Conservation (phyloP, 345 rosid species). For the Eutrema japonicum region DNA sequence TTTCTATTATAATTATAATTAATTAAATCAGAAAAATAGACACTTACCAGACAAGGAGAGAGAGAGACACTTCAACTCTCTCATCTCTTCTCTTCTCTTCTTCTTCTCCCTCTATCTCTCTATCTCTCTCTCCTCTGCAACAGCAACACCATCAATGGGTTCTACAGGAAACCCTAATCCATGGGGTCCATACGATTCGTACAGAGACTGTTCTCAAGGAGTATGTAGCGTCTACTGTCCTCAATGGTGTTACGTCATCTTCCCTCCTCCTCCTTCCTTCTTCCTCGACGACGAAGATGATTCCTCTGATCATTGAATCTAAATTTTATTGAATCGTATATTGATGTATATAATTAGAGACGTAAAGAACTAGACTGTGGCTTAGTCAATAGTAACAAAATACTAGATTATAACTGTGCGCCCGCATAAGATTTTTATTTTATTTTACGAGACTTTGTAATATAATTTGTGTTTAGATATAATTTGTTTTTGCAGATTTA, state of each 20-base stretch:
- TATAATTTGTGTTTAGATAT: too few relatives aligned
- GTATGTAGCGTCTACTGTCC: constrained; percentile 85
- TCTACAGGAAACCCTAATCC: constrained; percentile 44
- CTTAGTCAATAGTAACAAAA: too few relatives aligned
- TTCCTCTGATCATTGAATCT: constrained; percentile 2
- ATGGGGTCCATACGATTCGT: constrained; percentile 27
- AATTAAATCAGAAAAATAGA: constrained; percentile 8
- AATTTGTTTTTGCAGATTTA: too few relatives aligned
- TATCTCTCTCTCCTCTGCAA: not conserved
- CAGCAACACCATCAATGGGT: constrained; percentile 33
- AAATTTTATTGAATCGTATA: too few relatives aligned
- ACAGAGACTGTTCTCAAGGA: constrained; percentile 80
- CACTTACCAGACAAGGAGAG: constrained; percentile 29
- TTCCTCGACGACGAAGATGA: constrained; percentile 50
- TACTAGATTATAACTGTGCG: too few relatives aligned
- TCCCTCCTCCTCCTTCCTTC: constrained; percentile 93
- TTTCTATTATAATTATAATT: not conserved
- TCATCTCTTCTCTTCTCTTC: constrained; percentile 1
- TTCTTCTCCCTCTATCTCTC: not conserved
- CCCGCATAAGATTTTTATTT: too few relatives aligned
- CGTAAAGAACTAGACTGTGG: too few relatives aligned
- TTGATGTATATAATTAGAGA: too few relatives aligned
- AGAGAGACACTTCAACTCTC: constrained; percentile 30
- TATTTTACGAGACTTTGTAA: too few relatives aligned
- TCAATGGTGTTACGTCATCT: constrained; percentile 77